phyloP scores from a whole-genome alignment of 2,329 filamentous ascomycete species.

The Gliomastix tumulicola region DNA sequence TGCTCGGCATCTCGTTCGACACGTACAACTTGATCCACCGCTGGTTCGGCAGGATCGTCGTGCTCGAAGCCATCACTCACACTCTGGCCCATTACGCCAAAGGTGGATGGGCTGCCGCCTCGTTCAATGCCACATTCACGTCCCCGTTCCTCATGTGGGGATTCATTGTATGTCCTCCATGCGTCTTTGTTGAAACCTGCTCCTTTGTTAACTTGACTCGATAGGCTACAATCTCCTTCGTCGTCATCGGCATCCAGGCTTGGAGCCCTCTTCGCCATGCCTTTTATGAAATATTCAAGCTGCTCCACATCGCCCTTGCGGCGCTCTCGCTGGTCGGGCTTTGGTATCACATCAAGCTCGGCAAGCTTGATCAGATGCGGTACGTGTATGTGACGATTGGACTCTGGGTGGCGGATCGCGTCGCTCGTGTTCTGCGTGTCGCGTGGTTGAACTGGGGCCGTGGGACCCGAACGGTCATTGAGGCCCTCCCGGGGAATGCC shows the following conservation, averaged over 20 bases:
- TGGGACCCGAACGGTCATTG: conserved; percentile 62
- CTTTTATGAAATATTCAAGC: conserved; percentile 73
- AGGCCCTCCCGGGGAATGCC: conserved; percentile 71
- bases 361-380: conserved; percentile 45
- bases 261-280: conserved; percentile 67
- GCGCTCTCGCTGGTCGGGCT: conserved; percentile 53
- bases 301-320: conserved; percentile 61
- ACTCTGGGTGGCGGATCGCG: conserved; percentile 63
- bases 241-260: conserved; percentile 60
- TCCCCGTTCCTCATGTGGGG: conserved; percentile 51
- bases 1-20: conserved; percentile 71
- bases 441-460: conserved; percentile 60
- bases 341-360: conserved; percentile 59
- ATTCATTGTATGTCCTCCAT: conserved; percentile 50
- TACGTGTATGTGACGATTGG: conserved; percentile 55
- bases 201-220: conserved; percentile 5
- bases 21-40: conserved; percentile 77
- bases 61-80: conserved; percentile 62
- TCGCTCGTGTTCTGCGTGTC: conserved; percentile 50
- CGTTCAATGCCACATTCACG: conserved; percentile 23
- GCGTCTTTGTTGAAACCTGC: neutral
- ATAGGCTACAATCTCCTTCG: conserved; percentile 52
- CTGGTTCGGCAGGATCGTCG: conserved; percentile 72
- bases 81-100: conserved; percentile 51
- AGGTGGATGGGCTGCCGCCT: conserved; percentile 41